A percentile compares a stretch with the other conserved stretches of the same genome.
Conservation (phyloP, 345 rosid genomes). For the Rhodomyrtus tomentosa region DNA sequence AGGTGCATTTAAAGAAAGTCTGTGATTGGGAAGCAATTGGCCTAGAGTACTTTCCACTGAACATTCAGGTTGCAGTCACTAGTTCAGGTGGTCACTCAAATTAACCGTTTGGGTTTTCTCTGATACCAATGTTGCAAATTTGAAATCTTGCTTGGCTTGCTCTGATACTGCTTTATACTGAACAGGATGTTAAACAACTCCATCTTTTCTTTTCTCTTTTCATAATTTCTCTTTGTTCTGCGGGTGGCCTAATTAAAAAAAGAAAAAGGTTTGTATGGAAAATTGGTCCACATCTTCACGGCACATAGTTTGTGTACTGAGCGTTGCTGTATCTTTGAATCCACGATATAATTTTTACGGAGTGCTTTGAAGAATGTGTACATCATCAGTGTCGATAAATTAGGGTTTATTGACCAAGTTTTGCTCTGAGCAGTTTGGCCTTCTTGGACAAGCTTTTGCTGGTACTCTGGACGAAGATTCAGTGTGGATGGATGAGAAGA, state of each 20-base stretch:
- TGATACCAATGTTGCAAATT: neutral
- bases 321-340: neutral
- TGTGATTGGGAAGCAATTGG: neutral
- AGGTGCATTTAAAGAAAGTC: neutral
- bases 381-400: neutral
- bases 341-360: neutral
- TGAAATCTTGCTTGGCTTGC: neutral
- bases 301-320: neutral
- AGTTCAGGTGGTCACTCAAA: neutral
- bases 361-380: neutral
- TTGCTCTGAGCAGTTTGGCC: neutral
- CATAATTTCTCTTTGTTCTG: neutral
- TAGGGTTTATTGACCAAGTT: neutral
- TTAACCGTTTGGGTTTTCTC: neutral
- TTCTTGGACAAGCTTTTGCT: neutral
- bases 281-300: neutral
- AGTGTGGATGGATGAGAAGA: neutral
- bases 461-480: neutral
- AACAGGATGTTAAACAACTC: neutral
- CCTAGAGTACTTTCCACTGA: neutral
- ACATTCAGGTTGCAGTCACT: neutral
- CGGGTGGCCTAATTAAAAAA: neutral
- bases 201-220: neutral
- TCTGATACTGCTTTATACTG: neutral
- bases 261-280: neutral